Evolutionary conservation across 768 basidiomycete species (phyloP).

Genomic region (Lentinula edodes): DNA sequence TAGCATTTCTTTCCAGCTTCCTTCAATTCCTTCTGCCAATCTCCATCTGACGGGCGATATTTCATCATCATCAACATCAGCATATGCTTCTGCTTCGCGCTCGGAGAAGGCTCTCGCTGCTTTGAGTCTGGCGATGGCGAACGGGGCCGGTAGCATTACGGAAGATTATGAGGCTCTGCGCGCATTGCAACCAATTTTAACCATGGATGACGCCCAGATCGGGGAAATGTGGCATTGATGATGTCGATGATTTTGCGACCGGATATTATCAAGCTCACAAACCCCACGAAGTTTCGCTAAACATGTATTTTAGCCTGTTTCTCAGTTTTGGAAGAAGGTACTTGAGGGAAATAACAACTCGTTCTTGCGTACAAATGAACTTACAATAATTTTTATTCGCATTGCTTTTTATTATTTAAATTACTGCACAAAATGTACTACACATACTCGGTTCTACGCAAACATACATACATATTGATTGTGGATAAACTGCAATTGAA

Average conservation of each 20-base stretch:
- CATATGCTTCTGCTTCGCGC: conserved; percentile 27
- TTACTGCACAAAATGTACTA: conserved; percentile 5
- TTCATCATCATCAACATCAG: conserved; percentile 1
- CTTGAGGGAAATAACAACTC: background rate
- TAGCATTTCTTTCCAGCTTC: conserved; percentile 27
- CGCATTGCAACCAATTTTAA: conserved; percentile 25
- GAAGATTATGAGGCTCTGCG: conserved; percentile 48
- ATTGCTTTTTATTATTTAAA: conserved; percentile 1
- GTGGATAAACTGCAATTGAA: too few species aligned
- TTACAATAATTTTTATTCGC: background rate
- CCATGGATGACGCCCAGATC: conserved; percentile 36
- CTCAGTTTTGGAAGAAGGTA: background rate
- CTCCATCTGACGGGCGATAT: conserved; percentile 8
- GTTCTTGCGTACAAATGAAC: background rate
- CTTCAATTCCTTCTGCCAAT: conserved; percentile 6
- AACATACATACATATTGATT: too few species aligned
- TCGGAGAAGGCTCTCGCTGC: conserved; percentile 59
- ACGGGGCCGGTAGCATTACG: conserved; percentile 51
- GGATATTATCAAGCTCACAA: background rate
- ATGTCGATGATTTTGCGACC: background rate
- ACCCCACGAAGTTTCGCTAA: background rate
- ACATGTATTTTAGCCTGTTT: background rate
- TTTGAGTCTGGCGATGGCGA: conserved; percentile 55
- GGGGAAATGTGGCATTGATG: conserved; percentile 57
- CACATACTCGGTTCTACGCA: background rate